Base-by-base conservation (phyloP, 805 yeast species). In the Ogataea kodamae region DNA sequence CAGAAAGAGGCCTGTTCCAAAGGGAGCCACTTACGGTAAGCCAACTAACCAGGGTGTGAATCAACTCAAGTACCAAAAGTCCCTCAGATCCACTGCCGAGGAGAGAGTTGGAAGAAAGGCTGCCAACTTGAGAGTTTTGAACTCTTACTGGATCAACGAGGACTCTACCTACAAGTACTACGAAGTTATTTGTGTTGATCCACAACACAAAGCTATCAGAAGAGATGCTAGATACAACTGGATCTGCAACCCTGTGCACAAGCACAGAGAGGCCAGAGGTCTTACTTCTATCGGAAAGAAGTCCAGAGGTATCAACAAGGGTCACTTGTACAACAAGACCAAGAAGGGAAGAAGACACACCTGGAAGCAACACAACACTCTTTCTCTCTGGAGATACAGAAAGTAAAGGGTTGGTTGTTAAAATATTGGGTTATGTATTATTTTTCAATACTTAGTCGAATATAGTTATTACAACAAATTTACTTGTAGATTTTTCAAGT, bases 21-120 rank as follows among this genome's bases (percentile, higher is more conserved):
- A 92, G 92, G 98, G 98, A 86, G 97, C 97, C 65, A 92, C 97
- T 69, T 90, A 92, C 82, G 98, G 98, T 86, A 92, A 92, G 85
- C 98, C 98, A 82, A 92, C 98, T 78, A 92, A 92, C 95, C 95
- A 87, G 78, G 98, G 98, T 86, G 92, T 92, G 58, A 80, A 79
- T 79, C 97, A 92, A 73, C 85, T 92, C 77, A 92, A 92, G 78
- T 89, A 88, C 95, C 98, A 92, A 79, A 87, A 90, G 75, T 82
- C 96, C 50, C 77, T 87, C 72, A 87, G 95, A 74, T 78, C 96
- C 60, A 89, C 96, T 62, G 98, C 98, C 63, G 98, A 92, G 78
- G 98, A 92, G 80, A 86, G 97, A 78, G 95, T 90, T 62, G 98
- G 96, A 65, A 88, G 96, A 70, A 87, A 92, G 70, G 95, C 95